A percentile compares a stretch with the other conserved stretches of the same genome.
Conservation (phyloP, 768 basidiomycete species). For the Tylopilus cervinicoccineus region DNA sequence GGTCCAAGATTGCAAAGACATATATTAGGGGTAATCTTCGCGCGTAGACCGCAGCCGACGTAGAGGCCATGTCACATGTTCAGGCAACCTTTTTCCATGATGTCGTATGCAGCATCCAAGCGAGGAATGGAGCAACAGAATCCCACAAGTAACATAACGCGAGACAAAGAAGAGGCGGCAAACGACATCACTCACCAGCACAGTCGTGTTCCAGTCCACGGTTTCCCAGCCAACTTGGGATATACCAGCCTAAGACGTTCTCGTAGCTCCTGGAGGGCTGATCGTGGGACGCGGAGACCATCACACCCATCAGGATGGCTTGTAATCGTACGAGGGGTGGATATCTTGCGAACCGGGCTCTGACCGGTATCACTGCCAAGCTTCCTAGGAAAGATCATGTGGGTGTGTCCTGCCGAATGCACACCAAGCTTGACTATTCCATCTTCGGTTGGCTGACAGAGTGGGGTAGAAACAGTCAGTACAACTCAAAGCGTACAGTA, state of each 20-base stretch:
- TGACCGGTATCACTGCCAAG: background rate
- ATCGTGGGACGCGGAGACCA: constrained; percentile 65
- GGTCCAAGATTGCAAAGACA: background rate
- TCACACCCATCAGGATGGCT: constrained; percentile 49
- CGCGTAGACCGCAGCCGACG: background rate
- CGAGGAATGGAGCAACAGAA: background rate
- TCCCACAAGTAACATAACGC: background rate
- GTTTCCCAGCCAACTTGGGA: constrained; percentile 72
- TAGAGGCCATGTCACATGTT: too few relatives aligned
- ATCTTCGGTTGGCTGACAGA: constrained; percentile 60
- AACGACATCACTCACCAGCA: constrained; percentile 66
- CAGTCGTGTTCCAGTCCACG: constrained; percentile 69
- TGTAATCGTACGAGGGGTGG: constrained; percentile 71
- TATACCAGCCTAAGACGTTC: constrained; percentile 53
- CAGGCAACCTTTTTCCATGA: too few relatives aligned
- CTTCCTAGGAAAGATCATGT: constrained; percentile 22
- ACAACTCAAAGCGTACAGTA: background rate
- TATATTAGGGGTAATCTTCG: background rate
- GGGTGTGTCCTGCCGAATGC: constrained; percentile 70
- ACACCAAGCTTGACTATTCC: constrained; percentile 76
- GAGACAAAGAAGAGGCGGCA: background rate
- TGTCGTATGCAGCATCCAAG: background rate
- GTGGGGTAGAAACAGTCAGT: background rate
- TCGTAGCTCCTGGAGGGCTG: constrained; percentile 48
- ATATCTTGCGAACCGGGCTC: constrained; percentile 38